These are phyloP conservation scores for Acacia pycnantha DNA, from an alignment of 331 rosid species.

Conservation along the genomic window DNA sequence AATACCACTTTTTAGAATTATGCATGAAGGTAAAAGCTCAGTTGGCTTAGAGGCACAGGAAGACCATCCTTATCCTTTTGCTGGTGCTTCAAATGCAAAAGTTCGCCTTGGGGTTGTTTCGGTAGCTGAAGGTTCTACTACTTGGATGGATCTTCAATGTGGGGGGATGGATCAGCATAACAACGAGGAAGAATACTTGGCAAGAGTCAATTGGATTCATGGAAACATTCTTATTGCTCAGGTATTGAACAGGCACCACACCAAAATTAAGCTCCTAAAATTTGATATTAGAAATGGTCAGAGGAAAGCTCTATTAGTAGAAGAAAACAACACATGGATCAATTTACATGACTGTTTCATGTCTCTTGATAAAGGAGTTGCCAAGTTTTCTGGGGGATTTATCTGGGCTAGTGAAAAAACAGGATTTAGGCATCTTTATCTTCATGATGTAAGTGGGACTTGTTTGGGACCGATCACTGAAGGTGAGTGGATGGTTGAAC, in stretches of 20 bases:
- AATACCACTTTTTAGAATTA: slow-evolving; percentile 82
- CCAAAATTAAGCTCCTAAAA: slow-evolving; percentile 65
- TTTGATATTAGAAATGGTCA: slow-evolving; percentile 76
- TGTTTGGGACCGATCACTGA: slow-evolving; percentile 85
- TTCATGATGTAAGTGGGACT: slow-evolving; percentile 71
- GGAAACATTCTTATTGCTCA: slow-evolving; percentile 78
- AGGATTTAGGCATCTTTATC: slow-evolving; percentile 89
- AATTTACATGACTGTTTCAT: slow-evolving; percentile 89
- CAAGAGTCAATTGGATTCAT: slow-evolving; percentile 91
- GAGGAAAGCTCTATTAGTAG: slow-evolving; percentile 60
- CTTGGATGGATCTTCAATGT: slow-evolving; percentile 95
- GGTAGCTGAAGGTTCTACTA: slow-evolving; percentile 61
- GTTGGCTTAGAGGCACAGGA: slow-evolving; percentile 91
- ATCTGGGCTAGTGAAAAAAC: slow-evolving; percentile 98
- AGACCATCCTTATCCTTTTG: slow-evolving; percentile 97
- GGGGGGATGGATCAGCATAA: slow-evolving; percentile 53
- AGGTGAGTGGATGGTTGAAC: slow-evolving; percentile 99
- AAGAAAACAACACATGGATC: slow-evolving; percentile 76
- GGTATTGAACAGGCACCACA: slow-evolving; percentile 78
- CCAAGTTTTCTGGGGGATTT: slow-evolving; percentile 75
- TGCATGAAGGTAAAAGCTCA: slow-evolving; percentile 90
- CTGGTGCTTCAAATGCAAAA: slow-evolving; percentile 88
- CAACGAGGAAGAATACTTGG: slow-evolving; percentile 81
- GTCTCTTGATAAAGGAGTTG: slow-evolving; percentile 70
- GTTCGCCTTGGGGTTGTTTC: slow-evolving; percentile 89